These are phyloP conservation scores for Backusella tuberculispora DNA, from an alignment of 192 early-diverging fungal species.

Conservation along the genomic window DNA sequence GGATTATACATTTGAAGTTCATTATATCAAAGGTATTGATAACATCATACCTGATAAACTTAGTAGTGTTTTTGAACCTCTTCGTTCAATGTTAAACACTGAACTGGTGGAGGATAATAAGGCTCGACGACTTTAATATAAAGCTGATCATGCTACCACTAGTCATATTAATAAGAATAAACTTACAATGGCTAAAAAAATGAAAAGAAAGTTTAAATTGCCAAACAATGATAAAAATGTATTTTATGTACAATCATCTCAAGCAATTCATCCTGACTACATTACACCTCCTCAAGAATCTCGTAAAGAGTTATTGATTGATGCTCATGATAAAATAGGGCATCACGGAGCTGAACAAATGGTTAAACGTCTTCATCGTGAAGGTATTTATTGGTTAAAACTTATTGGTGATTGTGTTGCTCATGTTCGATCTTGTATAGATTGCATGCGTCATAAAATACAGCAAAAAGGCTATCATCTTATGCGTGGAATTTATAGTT, in stretches of 20 bases:
- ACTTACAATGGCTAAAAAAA: too few relatives aligned
- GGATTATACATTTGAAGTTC: conserved; percentile 30
- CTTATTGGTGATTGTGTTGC: too few relatives aligned
- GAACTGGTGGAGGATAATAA: conserved; percentile 23
- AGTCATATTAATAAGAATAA: background rate
- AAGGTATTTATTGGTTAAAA: too few relatives aligned
- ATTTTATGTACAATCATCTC: background rate
- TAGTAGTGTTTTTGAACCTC: conserved; percentile 26
- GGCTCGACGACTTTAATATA: too few relatives aligned
- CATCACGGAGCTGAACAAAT: too few relatives aligned
- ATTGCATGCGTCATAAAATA: too few relatives aligned
- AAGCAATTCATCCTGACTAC: background rate
- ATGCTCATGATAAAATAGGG: background rate
- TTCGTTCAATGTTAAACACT: background rate
- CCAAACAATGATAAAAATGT: too few relatives aligned
- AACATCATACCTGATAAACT: conserved; percentile 44
- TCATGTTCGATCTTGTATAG: too few relatives aligned
- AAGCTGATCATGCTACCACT: background rate
- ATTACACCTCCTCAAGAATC: background rate
- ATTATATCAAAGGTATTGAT: conserved; percentile 29
- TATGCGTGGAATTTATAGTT: background rate
- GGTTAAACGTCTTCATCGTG: too few relatives aligned
- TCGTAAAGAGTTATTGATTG: background rate
- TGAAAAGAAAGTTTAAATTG: background rate
- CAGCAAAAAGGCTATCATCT: background rate